Evolutionary conservation across 2,329 filamentous ascomycete species (phyloP).

Genomic region (Aureobasidium sp.): DNA sequence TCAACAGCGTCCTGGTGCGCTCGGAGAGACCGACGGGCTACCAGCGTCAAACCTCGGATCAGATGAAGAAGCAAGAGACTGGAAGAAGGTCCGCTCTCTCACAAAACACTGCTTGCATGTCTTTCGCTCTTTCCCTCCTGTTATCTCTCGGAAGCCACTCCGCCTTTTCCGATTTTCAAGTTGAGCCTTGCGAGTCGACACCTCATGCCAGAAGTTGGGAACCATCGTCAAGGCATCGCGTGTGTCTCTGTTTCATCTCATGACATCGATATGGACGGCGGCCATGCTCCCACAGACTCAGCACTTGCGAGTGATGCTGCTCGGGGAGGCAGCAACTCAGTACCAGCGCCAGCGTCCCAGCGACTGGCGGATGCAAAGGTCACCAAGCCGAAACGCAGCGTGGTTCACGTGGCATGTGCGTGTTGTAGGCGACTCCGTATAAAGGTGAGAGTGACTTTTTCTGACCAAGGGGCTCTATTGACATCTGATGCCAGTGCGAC

Average conservation of each 20-base stretch:
- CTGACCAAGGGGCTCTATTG: neutral
- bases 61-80: neutral
- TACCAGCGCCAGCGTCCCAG: neutral
- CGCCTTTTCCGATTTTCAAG: neutral
- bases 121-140: neutral
- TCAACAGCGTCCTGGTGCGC: neutral
- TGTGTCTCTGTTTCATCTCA: too few species aligned
- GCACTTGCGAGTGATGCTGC: neutral
- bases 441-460: neutral
- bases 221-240: neutral
- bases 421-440: constrained; percentile 7
- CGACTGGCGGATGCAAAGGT: neutral
- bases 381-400: constrained; percentile 1
- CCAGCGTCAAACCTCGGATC: neutral
- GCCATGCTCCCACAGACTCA: too few species aligned
- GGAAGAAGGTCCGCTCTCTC: neutral
- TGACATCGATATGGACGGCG: neutral
- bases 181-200: neutral
- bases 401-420: constrained; percentile 8
- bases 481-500: neutral
- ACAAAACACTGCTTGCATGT: neutral
- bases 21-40: too few species aligned
- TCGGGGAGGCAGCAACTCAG: neutral
- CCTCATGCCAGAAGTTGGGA: neutral
- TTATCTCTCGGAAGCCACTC: neutral